Evolutionary conservation across 2,329 filamentous ascomycete species (phyloP), one percentile per base, ranked within the genome.

Genomic region (Sclerotinia subarctica): DNA sequence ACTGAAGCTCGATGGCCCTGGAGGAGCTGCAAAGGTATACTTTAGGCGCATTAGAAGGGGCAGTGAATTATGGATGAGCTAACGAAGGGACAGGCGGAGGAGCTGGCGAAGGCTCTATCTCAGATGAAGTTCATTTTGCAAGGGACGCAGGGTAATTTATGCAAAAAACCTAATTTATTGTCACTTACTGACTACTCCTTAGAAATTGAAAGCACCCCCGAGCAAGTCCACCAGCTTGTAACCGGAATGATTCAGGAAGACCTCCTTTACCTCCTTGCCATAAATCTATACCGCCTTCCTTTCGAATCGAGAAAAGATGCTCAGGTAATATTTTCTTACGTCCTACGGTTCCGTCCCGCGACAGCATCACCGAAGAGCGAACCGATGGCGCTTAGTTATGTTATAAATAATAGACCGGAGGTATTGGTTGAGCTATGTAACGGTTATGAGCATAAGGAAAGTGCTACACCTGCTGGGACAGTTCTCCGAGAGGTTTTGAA

Each of bases 251-350:
- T 97, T 74, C 88, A 94, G 77, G 93, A 97, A 81, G 93, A 97
- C 78, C 84, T 99, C 10, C 88, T 99, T 54, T 91, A 91, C 74
- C 84, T 91, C 64, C 89, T 99, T 68, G 93, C 94, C 26, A 85
- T 89, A 70, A 90, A 90, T 77, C 90, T 99, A 57, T 88, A 92
- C 79, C 87, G 90, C 64, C 86, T 99, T 5, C 93, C 94, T 0
- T 99, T 99, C 82, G 95, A 99, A 82, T 92, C 94, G 49, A 90
- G 94, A 76, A 98, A 97, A 82, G 94, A 97, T 77, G 92, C 92
- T 17, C 94, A 97, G 78, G 92, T 95, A 71, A 95, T 97, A 78
- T 95, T 98, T 81, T 97, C 93, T 52, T 95, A 94, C 78, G 91
- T 96, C 73, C 93, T 97, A 78, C 92, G 94, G 72, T 97, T 95